phyloP scores from a whole-genome alignment of 2,329 filamentous ascomycete genomes.

The Helotiales sp. region DNA sequence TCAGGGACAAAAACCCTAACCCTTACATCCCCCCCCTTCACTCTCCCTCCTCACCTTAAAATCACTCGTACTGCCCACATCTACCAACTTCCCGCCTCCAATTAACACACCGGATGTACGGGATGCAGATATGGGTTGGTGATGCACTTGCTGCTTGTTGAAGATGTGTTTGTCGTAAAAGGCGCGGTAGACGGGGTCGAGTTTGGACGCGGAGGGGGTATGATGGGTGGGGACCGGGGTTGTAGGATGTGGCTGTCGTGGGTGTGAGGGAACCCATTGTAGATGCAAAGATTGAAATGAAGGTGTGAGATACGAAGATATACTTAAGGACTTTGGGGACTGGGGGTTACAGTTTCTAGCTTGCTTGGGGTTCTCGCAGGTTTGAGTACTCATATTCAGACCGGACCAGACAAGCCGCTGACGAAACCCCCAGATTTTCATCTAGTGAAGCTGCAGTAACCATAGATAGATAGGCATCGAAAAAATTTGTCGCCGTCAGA shows the following conservation, averaged over 20 bases:
- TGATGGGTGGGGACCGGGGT: conserved; percentile 31
- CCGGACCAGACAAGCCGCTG: background rate
- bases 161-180: conserved; percentile 40
- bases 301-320: background rate
- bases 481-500: too few relatives aligned
- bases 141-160: conserved; percentile 53
- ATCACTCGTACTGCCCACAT: conserved; percentile 45
- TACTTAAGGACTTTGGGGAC: background rate
- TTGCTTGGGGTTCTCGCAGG: background rate
- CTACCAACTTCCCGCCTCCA: conserved; percentile 54
- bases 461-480: background rate
- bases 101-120: conserved; percentile 57
- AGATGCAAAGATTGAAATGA: background rate
- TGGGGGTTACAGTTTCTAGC: background rate
- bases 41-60: conserved; percentile 44
- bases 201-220: conserved; percentile 37
- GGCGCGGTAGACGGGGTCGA: conserved; percentile 34
- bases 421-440: background rate
- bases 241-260: conserved; percentile 11
- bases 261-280: conserved; percentile 32
- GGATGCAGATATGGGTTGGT: conserved; percentile 57
- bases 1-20: conserved; percentile 57
- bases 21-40: conserved; percentile 52
- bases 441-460: background rate
- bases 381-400: background rate